Evolutionary conservation across 2,329 filamentous ascomycete species (phyloP), one percentile per base, ranked within the genome.

Genomic region (Teratosphaeria nubilosa): DNA sequence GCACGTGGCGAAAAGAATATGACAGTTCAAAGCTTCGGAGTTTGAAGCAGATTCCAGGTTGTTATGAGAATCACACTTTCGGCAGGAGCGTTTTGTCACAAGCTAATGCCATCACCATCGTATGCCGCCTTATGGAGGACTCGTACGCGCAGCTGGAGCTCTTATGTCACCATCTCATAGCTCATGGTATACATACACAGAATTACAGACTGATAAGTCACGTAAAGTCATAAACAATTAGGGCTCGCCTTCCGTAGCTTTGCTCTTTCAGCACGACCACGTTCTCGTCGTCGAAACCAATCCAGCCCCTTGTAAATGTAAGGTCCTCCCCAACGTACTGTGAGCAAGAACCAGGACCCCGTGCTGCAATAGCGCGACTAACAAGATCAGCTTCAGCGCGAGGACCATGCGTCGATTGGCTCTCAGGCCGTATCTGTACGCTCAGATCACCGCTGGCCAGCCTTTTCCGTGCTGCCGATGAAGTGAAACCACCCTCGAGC

Each of bases 241-340:
- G 73, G 60, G 86, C 85, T 69, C 92, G 88, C 45, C 81, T 80
- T 1, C 88, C 88, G 27, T 82, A 77, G 27, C 76, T 76, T 62
- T 83, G 82, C 73, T 92, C 88, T 63, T 88, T 86, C 55, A 95
- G 77, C 50, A 96, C 84, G 61, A 95, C 86, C n/a, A 96, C 88
- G 75, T 90, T 90, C 72, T 95, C 89, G 51, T 95, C 90, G 67
- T 96, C 90, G 67, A 96, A 96, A 0, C 89, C 90, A 9, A 96
- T 84, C 83, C 87, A 92, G 55, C 80, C 79, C 60, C 78, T 73
- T 45, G 75, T 79, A 5, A 78, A 70, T 4, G 74, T 72, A 14
- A 76, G 63, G 52, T 70, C 69, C 25, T 48, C 25, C 6, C 20
- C 14, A 53, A 16, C 31, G 16, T 53, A 14, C 51, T 53, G 25